Percentiles rank a stretch among this genome's conserved stretches.
phyloP scores from a whole-genome alignment of 2,329 filamentous ascomycete genomes.

The Xylariaceae sp. region DNA sequence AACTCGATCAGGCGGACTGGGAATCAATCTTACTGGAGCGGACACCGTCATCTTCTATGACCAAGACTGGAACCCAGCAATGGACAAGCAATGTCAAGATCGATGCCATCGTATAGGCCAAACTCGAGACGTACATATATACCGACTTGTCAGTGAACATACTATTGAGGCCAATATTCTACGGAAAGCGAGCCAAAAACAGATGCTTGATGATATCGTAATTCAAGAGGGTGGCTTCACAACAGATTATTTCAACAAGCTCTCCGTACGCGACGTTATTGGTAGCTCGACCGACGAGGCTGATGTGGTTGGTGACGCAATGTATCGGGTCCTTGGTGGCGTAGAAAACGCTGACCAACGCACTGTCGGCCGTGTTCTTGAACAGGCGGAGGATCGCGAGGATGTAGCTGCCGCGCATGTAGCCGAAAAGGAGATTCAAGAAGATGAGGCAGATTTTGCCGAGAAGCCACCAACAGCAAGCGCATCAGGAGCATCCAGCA shows the following conservation, averaged over 20 bases:
- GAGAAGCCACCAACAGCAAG: constrained; percentile 60
- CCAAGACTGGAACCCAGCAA: constrained; percentile 98
- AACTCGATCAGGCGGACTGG: constrained; percentile 89
- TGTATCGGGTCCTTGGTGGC: constrained; percentile 82
- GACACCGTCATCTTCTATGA: constrained; percentile 99
- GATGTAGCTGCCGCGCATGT: constrained; percentile 87
- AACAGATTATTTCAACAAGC: constrained; percentile 90
- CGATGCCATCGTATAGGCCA: constrained; percentile 96
- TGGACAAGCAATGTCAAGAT: constrained; percentile 99
- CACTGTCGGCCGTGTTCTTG: constrained; percentile 73
- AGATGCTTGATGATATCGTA: constrained; percentile 96
- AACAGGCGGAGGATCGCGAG: constrained; percentile 90
- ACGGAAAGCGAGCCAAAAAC: constrained; percentile 95
- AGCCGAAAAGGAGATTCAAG: constrained; percentile 86
- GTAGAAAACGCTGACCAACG: constrained; percentile 66
- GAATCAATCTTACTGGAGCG: constrained; percentile 94
- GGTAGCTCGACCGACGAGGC: constrained; percentile 62
- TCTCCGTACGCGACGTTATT: constrained; percentile 72
- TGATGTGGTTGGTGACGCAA: constrained; percentile 63
- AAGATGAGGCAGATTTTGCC: constrained; percentile 84
- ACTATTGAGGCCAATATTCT: constrained; percentile 98
- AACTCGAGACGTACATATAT: constrained; percentile 97
- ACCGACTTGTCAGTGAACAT: constrained; percentile 88
- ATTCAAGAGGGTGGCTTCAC: constrained; percentile 99
- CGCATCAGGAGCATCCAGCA: constrained; percentile 56